phyloP scores from a whole-genome alignment of 208 protist species.

The Leishmania braziliensis region DNA sequence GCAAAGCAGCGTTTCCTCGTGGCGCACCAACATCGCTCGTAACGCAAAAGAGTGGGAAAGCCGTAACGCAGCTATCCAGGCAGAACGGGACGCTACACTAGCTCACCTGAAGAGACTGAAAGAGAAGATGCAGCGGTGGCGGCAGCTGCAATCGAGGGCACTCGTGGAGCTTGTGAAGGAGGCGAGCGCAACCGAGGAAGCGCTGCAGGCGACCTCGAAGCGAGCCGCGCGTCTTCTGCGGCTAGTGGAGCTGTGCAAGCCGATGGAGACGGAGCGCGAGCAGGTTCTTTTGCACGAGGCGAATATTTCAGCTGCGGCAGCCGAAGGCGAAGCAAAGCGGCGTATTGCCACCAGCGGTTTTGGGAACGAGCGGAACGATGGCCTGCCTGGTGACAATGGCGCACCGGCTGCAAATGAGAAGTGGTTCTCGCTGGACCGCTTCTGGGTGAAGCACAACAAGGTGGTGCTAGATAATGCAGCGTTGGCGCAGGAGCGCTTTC shows the following conservation, averaged over 20 bases:
- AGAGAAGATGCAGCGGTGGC: constrained; percentile 93
- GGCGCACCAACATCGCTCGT: constrained; percentile 89
- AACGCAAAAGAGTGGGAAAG: constrained; percentile 93
- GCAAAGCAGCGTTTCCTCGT: constrained; percentile 91
- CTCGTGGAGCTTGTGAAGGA: constrained; percentile 93
- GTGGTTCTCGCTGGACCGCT: constrained; percentile 93
- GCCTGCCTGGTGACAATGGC: constrained; percentile 9
- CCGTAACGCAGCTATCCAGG: constrained; percentile 90
- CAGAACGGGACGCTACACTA: constrained; percentile 93
- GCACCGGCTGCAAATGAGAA: constrained; percentile 49
- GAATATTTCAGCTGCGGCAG: constrained; percentile 63
- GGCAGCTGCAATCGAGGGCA: constrained; percentile 78
- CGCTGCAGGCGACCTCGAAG: constrained; percentile 65
- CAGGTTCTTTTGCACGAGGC: constrained; percentile 91
- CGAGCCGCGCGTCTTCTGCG: constrained; percentile 91
- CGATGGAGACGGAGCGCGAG: constrained; percentile 96
- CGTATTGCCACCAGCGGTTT: constrained; percentile 46
- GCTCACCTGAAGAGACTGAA: constrained; percentile 94
- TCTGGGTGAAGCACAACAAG: constrained; percentile 96
- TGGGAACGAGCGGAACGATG: constrained; percentile 32
- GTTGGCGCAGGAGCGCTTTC: constrained; percentile 87
- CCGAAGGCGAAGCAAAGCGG: constrained; percentile 74
- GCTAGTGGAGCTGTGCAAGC: constrained; percentile 92
- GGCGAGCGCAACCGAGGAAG: constrained; percentile 77
- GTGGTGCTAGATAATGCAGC: constrained; percentile 94